Evolutionary conservation across 768 basidiomycete genomes (phyloP), one percentile per base, ranked within the genome.

Genomic region (Boletus sp.): DNA sequence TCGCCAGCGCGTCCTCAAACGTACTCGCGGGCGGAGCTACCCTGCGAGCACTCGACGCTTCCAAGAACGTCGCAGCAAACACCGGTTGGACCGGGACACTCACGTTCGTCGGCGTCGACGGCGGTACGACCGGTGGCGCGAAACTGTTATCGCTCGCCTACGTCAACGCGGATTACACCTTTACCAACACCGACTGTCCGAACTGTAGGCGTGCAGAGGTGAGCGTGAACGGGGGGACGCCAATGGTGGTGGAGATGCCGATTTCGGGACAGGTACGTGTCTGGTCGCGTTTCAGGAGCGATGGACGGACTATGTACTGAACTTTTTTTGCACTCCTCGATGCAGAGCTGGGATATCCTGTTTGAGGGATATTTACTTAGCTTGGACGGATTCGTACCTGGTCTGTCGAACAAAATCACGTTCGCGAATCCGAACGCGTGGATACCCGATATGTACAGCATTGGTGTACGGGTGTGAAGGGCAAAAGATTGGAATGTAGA

Each of bases 321-420:
- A 24, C 4, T 5, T 14, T 39, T 17, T 10, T 10, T 39, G 17
- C 18, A 10, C 2, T 14, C 11, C 5, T n/a, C 8, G 18, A 40
- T 7, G 14, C 24, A 59, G 57, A 52, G 8, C 47, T 50, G 50
- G 57, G 32, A 61, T 42, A 40, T 24, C n/a, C 1, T 61, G 20
- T 46, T 15, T 17, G 12, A 50, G 7, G 56, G 45, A 11, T 61
- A 55, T 32, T 11, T 52, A 14, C 17, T 61, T 10, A 54, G 40
- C 24, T 37, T 61, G 28, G 52, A 55, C 10, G 60, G 60, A 39
- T 61, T 61, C n/a, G 40, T 50, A 20, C 35, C 60, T 4, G 60
- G 57, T 0, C 20, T 56, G 8, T 7, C 30, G 24, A 57, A 60
- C 39, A 28, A n/a, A 1, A 11, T 60, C 29, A 50, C 17, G 28